Evolutionary conservation across 139 green algal species (phyloP).

Genomic region (Edaphochlamys debaryana): DNA sequence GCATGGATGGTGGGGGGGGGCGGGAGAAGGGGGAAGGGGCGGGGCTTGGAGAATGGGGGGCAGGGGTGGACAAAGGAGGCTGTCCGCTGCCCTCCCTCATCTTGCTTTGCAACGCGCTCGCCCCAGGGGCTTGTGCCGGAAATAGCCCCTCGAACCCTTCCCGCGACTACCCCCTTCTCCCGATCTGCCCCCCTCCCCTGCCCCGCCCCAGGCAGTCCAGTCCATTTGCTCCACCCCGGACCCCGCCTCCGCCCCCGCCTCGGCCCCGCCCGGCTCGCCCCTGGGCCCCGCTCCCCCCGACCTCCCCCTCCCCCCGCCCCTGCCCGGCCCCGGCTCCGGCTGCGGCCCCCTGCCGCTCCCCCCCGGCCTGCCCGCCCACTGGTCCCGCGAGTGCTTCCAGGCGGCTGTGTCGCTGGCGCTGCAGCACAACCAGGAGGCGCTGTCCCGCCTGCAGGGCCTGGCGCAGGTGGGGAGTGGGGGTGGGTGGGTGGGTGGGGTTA

Average conservation of each 20-base stretch:
- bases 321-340: constrained; percentile 58
- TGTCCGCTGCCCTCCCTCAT: not conserved
- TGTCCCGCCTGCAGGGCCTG: constrained; percentile 73
- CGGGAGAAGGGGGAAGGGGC: not conserved
- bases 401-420: constrained; percentile 75
- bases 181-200: too few relatives aligned
- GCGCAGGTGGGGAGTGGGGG: constrained; percentile 54
- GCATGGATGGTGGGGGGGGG: constrained; percentile 82
- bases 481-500: too few relatives aligned
- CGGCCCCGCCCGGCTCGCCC: not conserved
- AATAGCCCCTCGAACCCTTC: not conserved
- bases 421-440: constrained; percentile 85
- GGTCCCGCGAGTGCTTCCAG: constrained; percentile 83
- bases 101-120: not conserved
- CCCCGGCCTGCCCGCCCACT: constrained; percentile 74
- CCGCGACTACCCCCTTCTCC: too few relatives aligned
- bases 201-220: constrained; percentile 17
- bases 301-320: not conserved
- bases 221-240: constrained; percentile 18
- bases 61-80: not conserved
- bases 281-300: not conserved
- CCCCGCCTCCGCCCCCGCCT: not conserved
- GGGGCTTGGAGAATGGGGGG: not conserved
- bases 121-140: not conserved
- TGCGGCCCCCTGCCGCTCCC: constrained; percentile 39